Evolutionary conservation across 2,329 filamentous ascomycete species (phyloP).

Genomic region (Cercospora sp.): DNA sequence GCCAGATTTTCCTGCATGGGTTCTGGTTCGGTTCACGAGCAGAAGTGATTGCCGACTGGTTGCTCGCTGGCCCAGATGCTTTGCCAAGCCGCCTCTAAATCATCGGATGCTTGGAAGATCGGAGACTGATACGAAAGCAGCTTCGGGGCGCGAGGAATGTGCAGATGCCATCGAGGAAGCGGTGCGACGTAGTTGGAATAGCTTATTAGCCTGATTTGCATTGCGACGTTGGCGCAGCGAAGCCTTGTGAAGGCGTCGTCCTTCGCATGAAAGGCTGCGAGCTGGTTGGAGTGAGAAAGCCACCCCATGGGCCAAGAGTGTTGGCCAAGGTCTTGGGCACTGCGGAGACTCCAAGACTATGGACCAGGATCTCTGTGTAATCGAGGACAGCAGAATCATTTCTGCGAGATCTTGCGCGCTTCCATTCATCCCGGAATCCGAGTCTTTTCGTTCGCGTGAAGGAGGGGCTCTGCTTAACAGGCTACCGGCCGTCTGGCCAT

Average conservation of each 20-base stretch:
- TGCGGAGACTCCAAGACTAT: not conserved
- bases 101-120: slow-evolving; percentile 13
- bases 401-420: not conserved
- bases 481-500: not conserved
- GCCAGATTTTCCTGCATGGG: slow-evolving; percentile 1
- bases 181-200: not conserved
- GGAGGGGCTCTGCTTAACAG: not conserved
- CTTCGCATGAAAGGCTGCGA: not conserved
- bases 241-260: slow-evolving; percentile 9
- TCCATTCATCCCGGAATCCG: not conserved
- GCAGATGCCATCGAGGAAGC: not conserved
- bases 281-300: slow-evolving; percentile 10
- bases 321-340: slow-evolving; percentile 4
- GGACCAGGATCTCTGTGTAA: not conserved
- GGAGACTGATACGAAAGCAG: slow-evolving; percentile 8
- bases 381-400: not conserved
- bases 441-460: not conserved
- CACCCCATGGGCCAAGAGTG: not conserved
- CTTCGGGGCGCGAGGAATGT: not conserved
- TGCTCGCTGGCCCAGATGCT: not conserved
- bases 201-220: slow-evolving; percentile 6
- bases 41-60: slow-evolving; percentile 2
- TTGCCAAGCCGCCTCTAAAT: slow-evolving; percentile 4
- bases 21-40: not conserved
- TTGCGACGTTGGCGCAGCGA: slow-evolving; percentile 7